Percentiles rank a stretch among this genome's conserved stretches.
These are phyloP conservation scores for Leptodontidium sp. DNA, from an alignment of 2,329 filamentous ascomycete genomes.

Conservation along the genomic window DNA sequence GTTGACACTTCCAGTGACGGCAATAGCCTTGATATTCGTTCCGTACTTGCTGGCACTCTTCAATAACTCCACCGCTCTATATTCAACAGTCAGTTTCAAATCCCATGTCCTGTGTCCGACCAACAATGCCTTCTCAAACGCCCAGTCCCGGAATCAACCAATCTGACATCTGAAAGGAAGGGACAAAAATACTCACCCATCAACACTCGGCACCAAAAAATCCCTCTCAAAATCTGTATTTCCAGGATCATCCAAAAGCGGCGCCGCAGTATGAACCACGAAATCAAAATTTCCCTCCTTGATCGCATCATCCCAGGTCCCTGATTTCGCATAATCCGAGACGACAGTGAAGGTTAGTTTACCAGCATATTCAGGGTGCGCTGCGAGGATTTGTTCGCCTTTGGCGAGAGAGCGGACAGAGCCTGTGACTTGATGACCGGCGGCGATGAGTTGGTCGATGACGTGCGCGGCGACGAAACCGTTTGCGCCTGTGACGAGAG, in stretches of 20 bases:
- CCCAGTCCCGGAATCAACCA: no score
- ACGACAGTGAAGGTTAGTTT: slow-evolving; percentile 46
- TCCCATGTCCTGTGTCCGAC: not conserved
- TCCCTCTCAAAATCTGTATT: slow-evolving; percentile 46
- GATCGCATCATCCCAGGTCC: slow-evolving; percentile 44
- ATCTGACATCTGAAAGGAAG: not conserved
- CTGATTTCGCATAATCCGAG: slow-evolving; percentile 42
- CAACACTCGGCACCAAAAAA: slow-evolving; percentile 44
- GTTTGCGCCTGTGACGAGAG: slow-evolving; percentile 46
- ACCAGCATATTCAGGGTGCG: slow-evolving; percentile 44
- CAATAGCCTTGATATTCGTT: slow-evolving; percentile 44
- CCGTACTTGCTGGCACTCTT: slow-evolving; percentile 42
- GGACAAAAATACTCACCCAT: slow-evolving; percentile 35
- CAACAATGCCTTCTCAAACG: not conserved
- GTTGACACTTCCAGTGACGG: slow-evolving; percentile 45
- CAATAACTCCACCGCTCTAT: slow-evolving; percentile 43
- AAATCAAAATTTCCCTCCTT: slow-evolving; percentile 43
- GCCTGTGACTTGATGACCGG: slow-evolving; percentile 41
- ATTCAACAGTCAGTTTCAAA: not conserved
- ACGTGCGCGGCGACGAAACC: slow-evolving; percentile 44
- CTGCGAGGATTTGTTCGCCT: slow-evolving; percentile 39
- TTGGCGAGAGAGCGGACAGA: slow-evolving; percentile 40
- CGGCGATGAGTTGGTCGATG: slow-evolving; percentile 41
- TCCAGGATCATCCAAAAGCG: slow-evolving; percentile 42
- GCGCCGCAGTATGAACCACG: slow-evolving; percentile 46